Base-by-base conservation (phyloP, 2,329 filamentous ascomycete genomes). In the Microthyrium microscopicum region DNA sequence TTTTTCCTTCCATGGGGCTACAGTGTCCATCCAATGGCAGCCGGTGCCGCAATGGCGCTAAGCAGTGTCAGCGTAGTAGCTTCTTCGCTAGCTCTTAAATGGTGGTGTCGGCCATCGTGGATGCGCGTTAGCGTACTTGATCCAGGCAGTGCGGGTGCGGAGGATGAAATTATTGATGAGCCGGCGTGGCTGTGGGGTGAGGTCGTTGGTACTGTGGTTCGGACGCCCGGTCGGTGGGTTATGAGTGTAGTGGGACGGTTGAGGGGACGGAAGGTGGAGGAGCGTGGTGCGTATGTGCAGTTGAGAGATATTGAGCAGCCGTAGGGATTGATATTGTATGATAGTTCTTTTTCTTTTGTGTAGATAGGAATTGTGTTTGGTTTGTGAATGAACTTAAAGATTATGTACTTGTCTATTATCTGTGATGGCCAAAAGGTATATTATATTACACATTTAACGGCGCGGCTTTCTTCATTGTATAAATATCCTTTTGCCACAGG, bases 21-120 rank as follows among this genome's bases (percentile, higher is more conserved):
- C 39, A 76, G 84, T 46, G 63, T 95, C 42, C 89, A 92, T 44
- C 85, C 89, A 17, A 87, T 95, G 76, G 84, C 85, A 31, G 89
- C 89, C 1, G 85, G 84, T 15, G 83, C 81, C 3, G 89, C 89
- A 31, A 95, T 98, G 85, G 87, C 85, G 2, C 73, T 69, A 42
- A 89, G 79, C 37, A 87, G 78, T 43, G 83, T 98, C 29, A 89
- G 78, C 39, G 89, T 98, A 4, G 87, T 95, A 1, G 63, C 76
- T 4, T 85, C 77, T 52, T 83, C 76, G 44, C 59, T 98, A 36
- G 64, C 92, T 25, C 63, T 98, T 40, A 91, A 83, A 52, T 75
- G 82, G 51, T 95, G 87, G 85, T 70, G 63, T 41, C 64, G 85
- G 12, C 89, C 89, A 0, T 57, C 58, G 20, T 95, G 84, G 84